These are phyloP conservation scores for Xylogone sp. DNA, from an alignment of 2,329 filamentous ascomycete genomes.

Conservation along the genomic window DNA sequence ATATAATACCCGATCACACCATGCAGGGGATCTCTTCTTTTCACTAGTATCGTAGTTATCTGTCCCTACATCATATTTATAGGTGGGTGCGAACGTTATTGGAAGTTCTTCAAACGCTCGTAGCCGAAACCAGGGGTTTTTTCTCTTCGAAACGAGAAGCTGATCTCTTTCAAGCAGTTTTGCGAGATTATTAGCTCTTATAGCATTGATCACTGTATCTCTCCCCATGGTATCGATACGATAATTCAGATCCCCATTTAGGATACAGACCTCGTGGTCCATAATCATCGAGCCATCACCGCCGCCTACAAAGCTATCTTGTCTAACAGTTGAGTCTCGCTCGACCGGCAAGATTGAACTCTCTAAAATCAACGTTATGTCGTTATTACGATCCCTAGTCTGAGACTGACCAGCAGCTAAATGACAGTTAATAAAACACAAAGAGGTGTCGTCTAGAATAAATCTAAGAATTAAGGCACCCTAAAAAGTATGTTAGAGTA, in stretches of 20 bases:
- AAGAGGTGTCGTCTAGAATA: constrained; percentile 84
- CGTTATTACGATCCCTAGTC: constrained; percentile 86
- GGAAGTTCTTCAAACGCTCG: constrained; percentile 86
- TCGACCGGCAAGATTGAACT: constrained; percentile 69
- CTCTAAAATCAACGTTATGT: constrained; percentile 87
- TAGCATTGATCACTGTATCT: constrained; percentile 83
- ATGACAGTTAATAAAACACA: constrained; percentile 98
- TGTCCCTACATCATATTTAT: constrained; percentile 97
- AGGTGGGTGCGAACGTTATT: constrained; percentile 91
- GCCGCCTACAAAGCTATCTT: constrained; percentile 83
- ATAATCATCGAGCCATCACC: constrained; percentile 93
- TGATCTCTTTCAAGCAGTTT: constrained; percentile 94
- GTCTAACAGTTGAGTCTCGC: constrained; percentile 59
- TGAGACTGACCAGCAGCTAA: constrained; percentile 90
- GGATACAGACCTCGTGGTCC: constrained; percentile 94
- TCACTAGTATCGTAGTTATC: constrained; percentile 93
- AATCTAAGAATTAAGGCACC: constrained; percentile 92
- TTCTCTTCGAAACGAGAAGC: constrained; percentile 79
- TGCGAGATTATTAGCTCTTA: constrained; percentile 73
- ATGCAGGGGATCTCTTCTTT: constrained; percentile 89
- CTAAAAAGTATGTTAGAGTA: constrained; percentile 28
- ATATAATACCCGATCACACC: constrained; percentile 94
- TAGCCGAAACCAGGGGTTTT: constrained; percentile 85
- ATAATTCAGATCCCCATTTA: constrained; percentile 97
- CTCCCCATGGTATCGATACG: constrained; percentile 96